Conservation (phyloP, 306 rosid species). For the Pachyrhizus erosus region DNA sequence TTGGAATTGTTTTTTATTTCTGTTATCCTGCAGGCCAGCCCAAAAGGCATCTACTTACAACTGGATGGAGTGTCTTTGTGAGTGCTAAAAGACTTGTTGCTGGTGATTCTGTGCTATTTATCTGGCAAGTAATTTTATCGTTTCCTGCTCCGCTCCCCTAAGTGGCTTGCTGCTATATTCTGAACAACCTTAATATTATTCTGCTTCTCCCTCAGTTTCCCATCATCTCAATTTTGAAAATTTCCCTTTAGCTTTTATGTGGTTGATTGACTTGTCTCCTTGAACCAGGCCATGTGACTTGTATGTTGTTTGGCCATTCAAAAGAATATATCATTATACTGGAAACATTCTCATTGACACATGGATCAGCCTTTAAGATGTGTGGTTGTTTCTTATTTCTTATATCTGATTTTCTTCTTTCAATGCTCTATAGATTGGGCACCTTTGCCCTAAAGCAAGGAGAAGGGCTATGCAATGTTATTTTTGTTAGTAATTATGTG, state of each 20-base stretch:
- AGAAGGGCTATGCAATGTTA: background rate
- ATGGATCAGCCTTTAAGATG: background rate
- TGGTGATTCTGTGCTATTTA: slow-evolving; percentile 96
- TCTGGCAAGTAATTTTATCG: slow-evolving; percentile 67
- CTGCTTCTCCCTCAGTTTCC: background rate
- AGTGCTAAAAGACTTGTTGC: slow-evolving; percentile 98
- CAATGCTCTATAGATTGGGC: too few relatives aligned
- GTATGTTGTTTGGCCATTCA: background rate
- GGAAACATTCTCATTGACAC: background rate
- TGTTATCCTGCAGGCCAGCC: slow-evolving; percentile 82
- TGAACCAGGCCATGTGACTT: background rate
- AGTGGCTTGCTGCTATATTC: background rate
- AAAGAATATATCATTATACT: background rate
- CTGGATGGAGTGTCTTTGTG: slow-evolving; percentile 99
- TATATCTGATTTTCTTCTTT: too few relatives aligned
- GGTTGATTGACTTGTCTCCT: background rate
- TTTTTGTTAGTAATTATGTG: background rate
- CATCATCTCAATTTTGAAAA: background rate
- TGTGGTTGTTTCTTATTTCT: background rate
- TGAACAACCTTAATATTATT: background rate
- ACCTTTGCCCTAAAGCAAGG: too few relatives aligned
- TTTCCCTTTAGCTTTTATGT: background rate
- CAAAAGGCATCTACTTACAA: slow-evolving; percentile 96
- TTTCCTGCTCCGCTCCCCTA: background rate
- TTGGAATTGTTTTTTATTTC: slow-evolving; percentile 28